phyloP scores from a whole-genome alignment of 2,329 filamentous ascomycete species.

The Fusarium sacchari region DNA sequence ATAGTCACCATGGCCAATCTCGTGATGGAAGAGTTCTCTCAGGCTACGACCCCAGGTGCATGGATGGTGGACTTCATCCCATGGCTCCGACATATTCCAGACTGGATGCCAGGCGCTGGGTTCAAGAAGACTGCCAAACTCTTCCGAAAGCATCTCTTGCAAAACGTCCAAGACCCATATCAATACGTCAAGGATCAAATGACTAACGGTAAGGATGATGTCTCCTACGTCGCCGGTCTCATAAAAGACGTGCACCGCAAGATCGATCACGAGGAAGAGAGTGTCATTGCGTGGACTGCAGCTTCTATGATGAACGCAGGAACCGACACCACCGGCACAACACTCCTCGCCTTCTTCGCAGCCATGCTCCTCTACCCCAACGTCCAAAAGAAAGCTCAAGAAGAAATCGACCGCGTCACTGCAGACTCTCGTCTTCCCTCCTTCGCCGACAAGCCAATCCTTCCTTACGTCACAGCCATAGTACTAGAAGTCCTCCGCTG shows the following conservation, averaged over 20 bases:
- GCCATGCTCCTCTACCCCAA: constrained; percentile 57
- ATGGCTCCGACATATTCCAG: background rate
- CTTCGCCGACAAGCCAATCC: constrained; percentile 53
- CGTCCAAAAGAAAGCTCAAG: constrained; percentile 54
- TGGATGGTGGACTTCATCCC: constrained; percentile 13
- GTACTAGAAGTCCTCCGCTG: constrained; percentile 48
- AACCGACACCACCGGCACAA: constrained; percentile 45
- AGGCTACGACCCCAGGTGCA: constrained; percentile 3
- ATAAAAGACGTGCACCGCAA: constrained; percentile 1
- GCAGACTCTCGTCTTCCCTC: constrained; percentile 54
- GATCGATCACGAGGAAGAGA: constrained; percentile 4
- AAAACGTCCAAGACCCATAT: constrained; percentile 4
- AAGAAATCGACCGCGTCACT: constrained; percentile 55
- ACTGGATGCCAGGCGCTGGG: constrained; percentile 5
- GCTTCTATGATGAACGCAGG: constrained; percentile 44
- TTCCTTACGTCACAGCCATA: constrained; percentile 54
- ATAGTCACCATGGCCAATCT: constrained; percentile 8
- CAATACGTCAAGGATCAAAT: background rate
- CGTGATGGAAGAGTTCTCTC: constrained; percentile 21
- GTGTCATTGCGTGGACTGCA: constrained; percentile 11
- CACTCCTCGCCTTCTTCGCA: constrained; percentile 49
- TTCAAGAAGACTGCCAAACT: constrained; percentile 8
- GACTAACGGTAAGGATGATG: background rate
- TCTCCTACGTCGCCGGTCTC: constrained; percentile 12
- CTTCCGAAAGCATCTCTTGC: background rate